Evolutionary conservation across 345 rosid genomes (phyloP).

Genomic region (Acer saccharum): DNA sequence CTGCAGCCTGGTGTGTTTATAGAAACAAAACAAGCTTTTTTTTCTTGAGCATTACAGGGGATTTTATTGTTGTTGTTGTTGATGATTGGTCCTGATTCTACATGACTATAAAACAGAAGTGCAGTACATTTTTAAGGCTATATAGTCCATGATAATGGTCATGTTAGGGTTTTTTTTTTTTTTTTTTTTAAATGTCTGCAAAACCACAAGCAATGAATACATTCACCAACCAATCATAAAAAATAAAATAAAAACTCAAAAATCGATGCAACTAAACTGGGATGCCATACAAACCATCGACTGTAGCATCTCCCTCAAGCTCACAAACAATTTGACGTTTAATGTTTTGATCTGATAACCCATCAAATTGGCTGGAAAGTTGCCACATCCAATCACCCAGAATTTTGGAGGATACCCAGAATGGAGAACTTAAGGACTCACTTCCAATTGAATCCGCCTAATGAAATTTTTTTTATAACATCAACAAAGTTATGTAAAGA

Average conservation of each 20-base stretch:
- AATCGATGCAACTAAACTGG: not conserved
- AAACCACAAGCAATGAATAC: conserved; percentile 24
- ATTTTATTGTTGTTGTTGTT: too few relatives aligned
- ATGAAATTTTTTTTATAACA: conserved; percentile 28
- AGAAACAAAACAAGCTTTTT: too few relatives aligned
- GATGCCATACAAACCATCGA: conserved; percentile 58
- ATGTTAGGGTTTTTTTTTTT: too few relatives aligned
- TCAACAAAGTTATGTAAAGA: conserved; percentile 18
- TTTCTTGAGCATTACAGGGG: too few relatives aligned
- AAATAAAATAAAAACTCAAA: not conserved
- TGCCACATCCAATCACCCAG: conserved; percentile 83
- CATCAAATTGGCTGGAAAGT: conserved; percentile 42
- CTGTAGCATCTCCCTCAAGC: conserved; percentile 12
- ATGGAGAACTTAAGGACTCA: conserved; percentile 44
- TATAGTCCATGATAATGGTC: too few relatives aligned
- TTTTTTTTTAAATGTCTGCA: too few relatives aligned
- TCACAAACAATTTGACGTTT: conserved; percentile 48
- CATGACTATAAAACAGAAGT: too few relatives aligned
- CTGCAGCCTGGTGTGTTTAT: conserved; percentile 40
- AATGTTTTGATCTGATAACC: conserved; percentile 39
- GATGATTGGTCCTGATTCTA: too few relatives aligned
- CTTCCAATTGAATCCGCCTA: conserved; percentile 60
- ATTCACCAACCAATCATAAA: conserved; percentile 20
- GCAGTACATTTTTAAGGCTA: too few relatives aligned
- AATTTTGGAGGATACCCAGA: conserved; percentile 74